Evolutionary conservation across 208 protist genomes (phyloP).

Genomic region (Leishmania martiniquensis): DNA sequence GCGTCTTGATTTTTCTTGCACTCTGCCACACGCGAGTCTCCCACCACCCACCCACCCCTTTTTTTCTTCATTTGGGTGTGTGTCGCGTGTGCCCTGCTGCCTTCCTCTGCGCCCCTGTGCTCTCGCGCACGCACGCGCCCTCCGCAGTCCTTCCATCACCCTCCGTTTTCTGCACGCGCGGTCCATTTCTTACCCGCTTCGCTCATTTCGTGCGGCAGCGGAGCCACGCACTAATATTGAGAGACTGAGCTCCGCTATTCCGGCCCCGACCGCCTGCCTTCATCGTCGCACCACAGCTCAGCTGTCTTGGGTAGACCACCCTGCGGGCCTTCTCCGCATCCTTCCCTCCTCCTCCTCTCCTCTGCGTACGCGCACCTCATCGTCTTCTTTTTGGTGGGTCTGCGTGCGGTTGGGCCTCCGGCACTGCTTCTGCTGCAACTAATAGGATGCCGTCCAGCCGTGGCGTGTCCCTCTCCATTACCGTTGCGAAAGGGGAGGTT

Average conservation of each 20-base stretch:
- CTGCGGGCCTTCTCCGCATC: not conserved
- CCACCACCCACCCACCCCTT: too few species aligned
- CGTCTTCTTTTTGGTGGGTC: not conserved
- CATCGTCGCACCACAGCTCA: not conserved
- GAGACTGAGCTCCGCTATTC: not conserved
- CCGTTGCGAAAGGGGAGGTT: slow-evolving; percentile 16
- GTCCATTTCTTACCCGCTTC: slow-evolving; percentile 12
- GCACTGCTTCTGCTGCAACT: not conserved
- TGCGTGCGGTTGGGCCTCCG: not conserved
- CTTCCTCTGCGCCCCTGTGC: not conserved
- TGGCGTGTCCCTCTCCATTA: slow-evolving; percentile 29
- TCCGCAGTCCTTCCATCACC: not conserved
- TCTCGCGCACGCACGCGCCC: too few species aligned
- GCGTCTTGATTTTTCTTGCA: not conserved
- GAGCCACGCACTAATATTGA: not conserved
- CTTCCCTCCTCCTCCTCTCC: not conserved
- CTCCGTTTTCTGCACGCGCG: not conserved
- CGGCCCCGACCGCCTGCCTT: not conserved
- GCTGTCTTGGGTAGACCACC: too few species aligned
- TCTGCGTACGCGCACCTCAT: not conserved
- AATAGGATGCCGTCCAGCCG: slow-evolving; percentile 26
- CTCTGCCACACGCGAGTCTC: not conserved
- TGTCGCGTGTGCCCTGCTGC: not conserved
- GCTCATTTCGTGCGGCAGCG: not conserved
- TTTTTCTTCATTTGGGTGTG: not conserved